Evolutionary conservation across 345 rosid genomes (phyloP).

Genomic region (Schrenkiella parvula): DNA sequence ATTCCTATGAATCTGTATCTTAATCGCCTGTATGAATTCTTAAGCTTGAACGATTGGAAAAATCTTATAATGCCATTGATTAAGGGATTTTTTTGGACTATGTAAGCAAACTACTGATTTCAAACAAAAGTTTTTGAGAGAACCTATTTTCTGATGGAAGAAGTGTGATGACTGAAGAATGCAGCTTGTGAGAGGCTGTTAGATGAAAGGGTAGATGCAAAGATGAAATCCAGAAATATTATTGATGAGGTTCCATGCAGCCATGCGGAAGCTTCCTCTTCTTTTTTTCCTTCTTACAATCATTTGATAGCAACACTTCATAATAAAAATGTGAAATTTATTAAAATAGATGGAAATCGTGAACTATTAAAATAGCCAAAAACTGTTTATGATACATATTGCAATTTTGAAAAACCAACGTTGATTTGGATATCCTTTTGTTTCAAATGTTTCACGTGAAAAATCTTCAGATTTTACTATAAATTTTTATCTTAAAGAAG

Average conservation of each 20-base stretch:
- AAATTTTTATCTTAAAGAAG: too few relatives aligned
- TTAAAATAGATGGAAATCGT: too few relatives aligned
- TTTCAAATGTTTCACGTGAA: too few relatives aligned
- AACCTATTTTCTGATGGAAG: constrained; percentile 74
- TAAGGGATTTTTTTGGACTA: constrained; percentile 22
- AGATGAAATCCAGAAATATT: constrained; percentile 91
- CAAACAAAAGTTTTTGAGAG: too few relatives aligned
- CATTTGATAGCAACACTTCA: too few relatives aligned
- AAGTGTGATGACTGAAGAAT: constrained; percentile 73
- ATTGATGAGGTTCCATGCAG: constrained; percentile 83
- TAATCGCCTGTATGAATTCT: background rate
- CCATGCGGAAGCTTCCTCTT: constrained; percentile 74
- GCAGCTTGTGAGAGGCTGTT: constrained; percentile 83
- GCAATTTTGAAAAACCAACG: too few relatives aligned
- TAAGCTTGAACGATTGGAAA: background rate
- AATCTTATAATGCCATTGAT: background rate
- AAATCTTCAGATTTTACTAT: too few relatives aligned
- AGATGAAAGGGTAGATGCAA: constrained; percentile 76
- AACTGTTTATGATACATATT: too few relatives aligned
- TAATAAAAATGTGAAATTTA: too few relatives aligned
- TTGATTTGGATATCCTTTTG: background rate
- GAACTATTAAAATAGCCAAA: too few relatives aligned
- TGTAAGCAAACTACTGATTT: too few relatives aligned
- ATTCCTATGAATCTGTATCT: background rate
- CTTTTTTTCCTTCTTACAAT: too few relatives aligned